Conservation (phyloP, 768 basidiomycete genomes). For the Tricholoma sp. region DNA sequence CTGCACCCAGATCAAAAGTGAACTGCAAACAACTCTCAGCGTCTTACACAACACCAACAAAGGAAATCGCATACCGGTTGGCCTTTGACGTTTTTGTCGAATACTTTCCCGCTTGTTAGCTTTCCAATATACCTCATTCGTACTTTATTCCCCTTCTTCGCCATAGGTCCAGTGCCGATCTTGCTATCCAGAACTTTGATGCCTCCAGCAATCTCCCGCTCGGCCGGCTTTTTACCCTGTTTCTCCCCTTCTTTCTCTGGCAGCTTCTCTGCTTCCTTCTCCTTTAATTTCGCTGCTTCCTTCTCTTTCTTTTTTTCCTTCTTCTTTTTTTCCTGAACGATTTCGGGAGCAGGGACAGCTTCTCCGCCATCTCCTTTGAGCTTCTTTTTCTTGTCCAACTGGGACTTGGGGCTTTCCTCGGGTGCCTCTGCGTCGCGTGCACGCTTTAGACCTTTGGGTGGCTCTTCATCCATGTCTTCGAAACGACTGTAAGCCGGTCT, state of each 20-base stretch:
- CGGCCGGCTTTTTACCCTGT: conserved; percentile 22
- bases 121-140: conserved; percentile 94
- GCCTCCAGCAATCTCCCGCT: conserved; percentile 60
- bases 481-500: conserved; percentile 48
- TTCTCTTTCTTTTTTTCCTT: conserved; percentile 26
- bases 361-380: conserved; percentile 53
- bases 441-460: conserved; percentile 57
- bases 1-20: conserved; percentile 73
- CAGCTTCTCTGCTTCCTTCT: conserved; percentile 24
- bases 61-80: conserved; percentile 61
- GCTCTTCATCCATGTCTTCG: conserved; percentile 57
- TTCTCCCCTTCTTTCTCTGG: conserved; percentile 30
- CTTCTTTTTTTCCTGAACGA: conserved; percentile 33
- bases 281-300: conserved; percentile 19
- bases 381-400: conserved; percentile 74
- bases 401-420: conserved; percentile 33
- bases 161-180: conserved; percentile 76
- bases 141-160: conserved; percentile 80
- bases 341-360: conserved; percentile 17
- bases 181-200: conserved; percentile 74
- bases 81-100: conserved; percentile 80
- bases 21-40: conserved; percentile 39
- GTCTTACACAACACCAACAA: neutral
- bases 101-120: conserved; percentile 66
- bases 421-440: conserved; percentile 60